phyloP scores from a whole-genome alignment of 2,329 filamentous ascomycete genomes.

The Pseudogymnoascus destructans region DNA sequence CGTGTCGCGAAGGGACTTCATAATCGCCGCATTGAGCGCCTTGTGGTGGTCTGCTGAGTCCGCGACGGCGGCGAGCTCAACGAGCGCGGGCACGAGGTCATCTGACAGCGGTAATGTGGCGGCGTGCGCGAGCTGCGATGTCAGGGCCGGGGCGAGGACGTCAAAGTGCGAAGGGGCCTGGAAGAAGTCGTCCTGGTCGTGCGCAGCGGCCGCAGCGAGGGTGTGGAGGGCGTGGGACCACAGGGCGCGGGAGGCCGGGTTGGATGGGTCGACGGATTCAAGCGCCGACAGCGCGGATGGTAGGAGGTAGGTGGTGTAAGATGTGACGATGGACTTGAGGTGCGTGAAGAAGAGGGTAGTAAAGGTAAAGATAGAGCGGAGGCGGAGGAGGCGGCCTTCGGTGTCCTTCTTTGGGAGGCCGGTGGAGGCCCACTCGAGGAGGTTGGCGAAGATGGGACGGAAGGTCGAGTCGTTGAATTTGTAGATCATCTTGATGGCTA shows the following conservation, averaged over 20 bases:
- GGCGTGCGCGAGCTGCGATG: slow-evolving; percentile 49
- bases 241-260: slow-evolving; percentile 42
- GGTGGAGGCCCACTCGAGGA: slow-evolving; percentile 68
- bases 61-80: slow-evolving; percentile 66
- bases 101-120: slow-evolving; percentile 31
- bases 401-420: slow-evolving; percentile 49
- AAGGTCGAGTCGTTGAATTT: slow-evolving; percentile 93
- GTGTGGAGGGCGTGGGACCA: slow-evolving; percentile 59
- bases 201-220: slow-evolving; percentile 62
- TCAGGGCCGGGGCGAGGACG: slow-evolving; percentile 54
- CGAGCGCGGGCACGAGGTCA: slow-evolving; percentile 59
- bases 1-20: slow-evolving; percentile 66
- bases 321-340: slow-evolving; percentile 87
- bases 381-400: slow-evolving; percentile 44
- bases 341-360: slow-evolving; percentile 66
- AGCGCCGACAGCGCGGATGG: slow-evolving; percentile 60
- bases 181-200: slow-evolving; percentile 95
- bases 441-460: slow-evolving; percentile 73
- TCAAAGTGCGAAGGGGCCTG: slow-evolving; percentile 79
- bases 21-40: slow-evolving; percentile 65
- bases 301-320: slow-evolving; percentile 74
- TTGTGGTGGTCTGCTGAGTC: slow-evolving; percentile 85
- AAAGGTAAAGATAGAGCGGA: slow-evolving; percentile 72
- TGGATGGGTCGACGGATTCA: slow-evolving; percentile 30
- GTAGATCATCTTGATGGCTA: slow-evolving; percentile 79